phyloP scores from a whole-genome alignment of 225 moss, liverwort and hornwort genomes.

The Pleurozium schreberi region DNA sequence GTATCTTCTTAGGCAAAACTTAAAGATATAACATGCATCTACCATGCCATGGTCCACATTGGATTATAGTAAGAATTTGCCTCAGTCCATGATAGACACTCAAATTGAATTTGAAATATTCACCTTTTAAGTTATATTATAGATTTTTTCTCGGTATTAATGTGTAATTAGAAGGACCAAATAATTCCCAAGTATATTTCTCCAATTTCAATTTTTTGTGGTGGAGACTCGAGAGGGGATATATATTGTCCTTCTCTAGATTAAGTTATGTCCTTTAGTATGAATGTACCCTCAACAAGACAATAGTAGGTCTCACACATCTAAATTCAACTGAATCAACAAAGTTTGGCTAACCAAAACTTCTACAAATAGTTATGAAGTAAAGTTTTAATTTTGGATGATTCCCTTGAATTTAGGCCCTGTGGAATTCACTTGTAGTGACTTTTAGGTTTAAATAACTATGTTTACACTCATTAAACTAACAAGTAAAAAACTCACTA shows the following conservation, averaged over 20 bases:
- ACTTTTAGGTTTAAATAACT: background rate
- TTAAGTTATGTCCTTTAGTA: background rate
- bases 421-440: background rate
- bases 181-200: background rate
- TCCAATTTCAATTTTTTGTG: background rate
- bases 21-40: background rate
- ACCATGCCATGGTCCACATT: background rate
- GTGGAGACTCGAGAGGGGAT: accelerated
- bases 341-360: background rate
- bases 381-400: background rate
- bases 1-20: background rate
- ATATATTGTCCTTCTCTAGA: background rate
- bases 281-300: background rate
- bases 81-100: background rate
- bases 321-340: background rate
- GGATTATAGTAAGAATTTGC: background rate
- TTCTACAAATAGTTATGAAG: background rate
- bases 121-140: background rate
- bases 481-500: background rate
- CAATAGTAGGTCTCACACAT: background rate
- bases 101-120: background rate
- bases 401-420: background rate
- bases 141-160: background rate
- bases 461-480: background rate
- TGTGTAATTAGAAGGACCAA: background rate